Evolutionary conservation across 179 eudicot species (phyloP).

Genomic region (Beta lomatogona): DNA sequence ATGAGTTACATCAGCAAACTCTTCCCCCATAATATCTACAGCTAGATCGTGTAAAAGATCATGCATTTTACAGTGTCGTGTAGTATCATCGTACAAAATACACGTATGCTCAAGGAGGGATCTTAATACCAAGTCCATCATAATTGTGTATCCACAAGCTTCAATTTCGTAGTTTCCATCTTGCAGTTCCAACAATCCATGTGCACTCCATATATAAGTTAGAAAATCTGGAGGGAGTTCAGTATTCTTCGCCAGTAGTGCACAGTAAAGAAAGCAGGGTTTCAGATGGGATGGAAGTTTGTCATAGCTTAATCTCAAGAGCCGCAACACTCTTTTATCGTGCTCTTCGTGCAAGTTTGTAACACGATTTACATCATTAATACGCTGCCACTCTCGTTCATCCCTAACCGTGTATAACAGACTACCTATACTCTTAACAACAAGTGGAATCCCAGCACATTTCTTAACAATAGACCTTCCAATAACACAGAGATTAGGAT

Average conservation of each 20-base stretch:
- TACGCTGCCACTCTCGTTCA: constrained; percentile 20
- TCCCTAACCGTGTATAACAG: constrained; percentile 22
- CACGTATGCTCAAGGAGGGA: constrained; percentile 40
- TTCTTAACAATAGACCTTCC: no score
- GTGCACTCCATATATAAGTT: constrained; percentile 24
- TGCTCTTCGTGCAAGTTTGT: background rate
- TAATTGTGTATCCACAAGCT: constrained; percentile 24
- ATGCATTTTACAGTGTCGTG: constrained; percentile 41
- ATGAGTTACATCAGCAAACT: constrained; percentile 27
- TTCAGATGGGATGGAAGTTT: no score
- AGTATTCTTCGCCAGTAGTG: background rate
- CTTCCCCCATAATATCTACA: constrained; percentile 35
- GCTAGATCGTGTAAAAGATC: constrained; percentile 50
- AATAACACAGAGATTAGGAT: no score
- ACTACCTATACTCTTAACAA: constrained; percentile 19
- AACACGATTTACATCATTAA: constrained; percentile 16
- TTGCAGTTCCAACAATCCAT: constrained; percentile 22
- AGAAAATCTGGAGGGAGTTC: background rate
- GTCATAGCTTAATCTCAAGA: constrained; percentile 1
- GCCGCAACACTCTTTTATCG: background rate
- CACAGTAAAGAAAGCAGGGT: constrained; percentile 26
- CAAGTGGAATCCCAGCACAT: background rate
- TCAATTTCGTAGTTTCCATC: constrained; percentile 8
- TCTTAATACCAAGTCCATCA: constrained; percentile 29
- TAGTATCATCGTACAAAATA: constrained; percentile 26